phyloP scores from a whole-genome alignment of 1,284 basidiomycete genomes.

The Chondrostereum purpureum region DNA sequence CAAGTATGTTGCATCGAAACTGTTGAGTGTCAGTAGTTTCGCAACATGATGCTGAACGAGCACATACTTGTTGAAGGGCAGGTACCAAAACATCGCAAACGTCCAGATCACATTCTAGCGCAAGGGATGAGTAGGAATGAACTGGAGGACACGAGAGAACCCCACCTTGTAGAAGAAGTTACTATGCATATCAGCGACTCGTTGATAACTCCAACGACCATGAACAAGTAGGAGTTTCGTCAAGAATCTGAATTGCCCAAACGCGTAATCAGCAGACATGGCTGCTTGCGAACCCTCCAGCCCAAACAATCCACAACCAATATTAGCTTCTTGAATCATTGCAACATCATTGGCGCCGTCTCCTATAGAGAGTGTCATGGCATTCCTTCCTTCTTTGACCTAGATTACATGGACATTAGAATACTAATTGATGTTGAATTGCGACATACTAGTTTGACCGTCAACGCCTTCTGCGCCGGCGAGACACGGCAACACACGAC shows the following conservation, averaged over 20 bases:
- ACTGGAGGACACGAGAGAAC: slow-evolving; percentile 7
- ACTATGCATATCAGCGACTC: slow-evolving; percentile 94
- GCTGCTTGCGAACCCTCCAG: slow-evolving; percentile 97
- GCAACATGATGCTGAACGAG: neutral
- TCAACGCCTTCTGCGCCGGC: slow-evolving; percentile 93
- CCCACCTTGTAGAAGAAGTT: slow-evolving; percentile 96
- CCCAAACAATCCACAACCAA: slow-evolving; percentile 91
- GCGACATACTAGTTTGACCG: slow-evolving; percentile 77
- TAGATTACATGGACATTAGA: slow-evolving; percentile 21
- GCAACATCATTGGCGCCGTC: slow-evolving; percentile 96
- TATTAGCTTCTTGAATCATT: slow-evolving; percentile 98
- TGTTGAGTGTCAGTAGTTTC: slow-evolving; percentile 23
- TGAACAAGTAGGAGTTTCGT: slow-evolving; percentile 92
- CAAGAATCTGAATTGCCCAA: slow-evolving; percentile 94
- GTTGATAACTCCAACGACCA: slow-evolving; percentile 94
- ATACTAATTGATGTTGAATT: neutral
- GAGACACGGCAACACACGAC: slow-evolving; percentile 97
- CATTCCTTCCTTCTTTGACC: slow-evolving; percentile 93
- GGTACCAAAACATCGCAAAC: slow-evolving; percentile 90
- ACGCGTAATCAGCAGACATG: slow-evolving; percentile 98
- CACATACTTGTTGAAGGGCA: slow-evolving; percentile 77
- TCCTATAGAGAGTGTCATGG: slow-evolving; percentile 95
- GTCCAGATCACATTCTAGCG: slow-evolving; percentile 84
- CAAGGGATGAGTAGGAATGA: slow-evolving; percentile 7
- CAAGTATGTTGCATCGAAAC: slow-evolving; percentile 92